These are phyloP conservation scores for Neurospora tetrasperma DNA, from an alignment of 495 filamentous ascomycete genomes.

Conservation along the genomic window DNA sequence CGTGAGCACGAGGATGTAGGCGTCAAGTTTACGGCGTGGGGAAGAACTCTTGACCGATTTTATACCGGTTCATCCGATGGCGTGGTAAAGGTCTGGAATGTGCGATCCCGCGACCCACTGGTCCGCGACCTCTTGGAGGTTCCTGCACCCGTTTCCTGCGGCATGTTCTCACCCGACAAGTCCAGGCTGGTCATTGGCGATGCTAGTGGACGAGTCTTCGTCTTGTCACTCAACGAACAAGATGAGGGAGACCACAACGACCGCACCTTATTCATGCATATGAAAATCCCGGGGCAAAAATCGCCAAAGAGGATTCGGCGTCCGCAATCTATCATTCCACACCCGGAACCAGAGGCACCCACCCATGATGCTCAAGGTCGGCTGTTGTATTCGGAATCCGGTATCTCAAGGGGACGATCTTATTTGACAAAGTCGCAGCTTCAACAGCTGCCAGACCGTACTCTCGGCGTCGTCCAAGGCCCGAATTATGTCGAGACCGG, in stretches of 20 bases:
- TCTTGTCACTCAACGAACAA: constrained; percentile 45
- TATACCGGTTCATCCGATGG: constrained; percentile 92
- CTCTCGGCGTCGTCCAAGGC: constrained; percentile 37
- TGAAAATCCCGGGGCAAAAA: constrained; percentile 14
- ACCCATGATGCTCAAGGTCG: constrained; percentile 11
- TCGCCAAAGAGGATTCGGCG: constrained; percentile 17
- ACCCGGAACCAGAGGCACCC: constrained; percentile 33
- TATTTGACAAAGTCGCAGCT: constrained; percentile 27
- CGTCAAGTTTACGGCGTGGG: constrained; percentile 75
- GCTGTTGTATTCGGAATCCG: constrained; percentile 9
- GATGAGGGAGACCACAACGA: constrained; percentile 13
- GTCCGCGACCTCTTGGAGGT: constrained; percentile 48
- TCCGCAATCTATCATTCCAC: constrained; percentile 33
- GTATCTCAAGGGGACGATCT: constrained; percentile 8
- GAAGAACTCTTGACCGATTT: constrained; percentile 52
- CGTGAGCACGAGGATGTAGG: constrained; percentile 69
- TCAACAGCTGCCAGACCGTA: constrained; percentile 19
- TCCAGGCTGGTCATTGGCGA: constrained; percentile 67
- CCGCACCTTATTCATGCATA: constrained; percentile 6
- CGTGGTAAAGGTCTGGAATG: constrained; percentile 76
- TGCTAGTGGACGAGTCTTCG: constrained; percentile 58
- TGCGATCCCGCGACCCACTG: constrained; percentile 44
- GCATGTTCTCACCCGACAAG: constrained; percentile 63
- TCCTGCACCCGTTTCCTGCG: constrained; percentile 47
- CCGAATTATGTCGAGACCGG: constrained; percentile 29